phyloP scores from a whole-genome alignment of 78 protist species.

The Tieghemostelium lacteum region DNA sequence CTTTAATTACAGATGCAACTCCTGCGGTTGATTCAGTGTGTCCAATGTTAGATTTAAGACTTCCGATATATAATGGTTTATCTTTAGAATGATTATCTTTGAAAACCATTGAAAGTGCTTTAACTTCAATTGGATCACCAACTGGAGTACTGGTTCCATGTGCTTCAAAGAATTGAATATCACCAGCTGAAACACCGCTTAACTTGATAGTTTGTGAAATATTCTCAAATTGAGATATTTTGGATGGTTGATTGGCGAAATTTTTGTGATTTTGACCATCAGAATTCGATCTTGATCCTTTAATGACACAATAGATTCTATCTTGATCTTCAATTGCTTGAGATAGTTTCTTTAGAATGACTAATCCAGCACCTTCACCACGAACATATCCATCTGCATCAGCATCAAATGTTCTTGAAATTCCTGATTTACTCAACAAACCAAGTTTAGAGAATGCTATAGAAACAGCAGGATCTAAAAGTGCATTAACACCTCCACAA shows the following conservation, averaged over 20 bases:
- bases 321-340: too few relatives aligned
- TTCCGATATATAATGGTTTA: constrained; percentile 50
- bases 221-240: too few relatives aligned
- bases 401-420: too few relatives aligned
- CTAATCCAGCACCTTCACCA: too few relatives aligned
- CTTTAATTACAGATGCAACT: constrained; percentile 64
- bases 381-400: too few relatives aligned
- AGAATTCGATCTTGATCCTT: too few relatives aligned
- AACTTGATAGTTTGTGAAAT: too few relatives aligned
- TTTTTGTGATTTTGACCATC: too few relatives aligned
- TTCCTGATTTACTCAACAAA: constrained; percentile 24
- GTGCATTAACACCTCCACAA: too few relatives aligned
- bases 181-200: background rate
- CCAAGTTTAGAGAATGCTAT: constrained; percentile 6
- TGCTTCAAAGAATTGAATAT: constrained; percentile 78
- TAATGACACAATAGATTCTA: too few relatives aligned
- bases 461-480: constrained; percentile 9
- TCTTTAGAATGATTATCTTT: background rate
- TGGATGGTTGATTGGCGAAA: too few relatives aligned
- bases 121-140: constrained; percentile 90
- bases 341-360: too few relatives aligned
- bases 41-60: constrained; percentile 85
- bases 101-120: constrained; percentile 52
- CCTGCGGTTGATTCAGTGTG: constrained; percentile 90
- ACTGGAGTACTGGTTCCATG: constrained; percentile 91